Base-by-base conservation (phyloP, 2,329 filamentous ascomycete genomes). In the Phialocephala sp. region DNA sequence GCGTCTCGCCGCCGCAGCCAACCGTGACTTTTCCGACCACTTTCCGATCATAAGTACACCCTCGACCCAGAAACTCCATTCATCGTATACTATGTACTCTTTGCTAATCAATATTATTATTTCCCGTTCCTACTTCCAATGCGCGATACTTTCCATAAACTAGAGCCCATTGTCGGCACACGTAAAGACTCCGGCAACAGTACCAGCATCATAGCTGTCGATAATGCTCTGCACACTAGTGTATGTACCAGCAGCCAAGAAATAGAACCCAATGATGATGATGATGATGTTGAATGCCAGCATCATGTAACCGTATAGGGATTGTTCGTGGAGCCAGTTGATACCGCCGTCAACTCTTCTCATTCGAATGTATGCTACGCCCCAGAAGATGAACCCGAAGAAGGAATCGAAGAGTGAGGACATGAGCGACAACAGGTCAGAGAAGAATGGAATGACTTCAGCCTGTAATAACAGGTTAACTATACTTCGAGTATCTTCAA, bases 361-460 rank as follows among this genome's bases (percentile, higher is more conserved):
- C 90, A 94, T 92, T 63, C 90, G 86, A 74, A 93, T 85, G 75
- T 92, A 94, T 0, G 91, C 91, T 1, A 92, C 85, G 14, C 90
- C 91, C 47, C 47, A 32, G 15, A 52, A 52, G 20, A 32, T 27
- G 24, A 52, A 27, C 4, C 47, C 94, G 73, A 94, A 94, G 84
- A 93, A 94, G 62, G 91, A 94, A 79, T 97, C 93, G 75, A 97
- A 97, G 1, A 97, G 85, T 4, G 92, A 92, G n/a, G 89, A 91
- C 89, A 93, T 91, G 67, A 93, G 82, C 4, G 88, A 89, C n/a
- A 88, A 78, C 1, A 89, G 1, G 41, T 73, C 93, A 9, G 89
- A 90, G 81, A 97, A 97, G 84, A 97, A 97, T 0, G 93, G 93
- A 74, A 97, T 97, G 55, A 97, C 89, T 77, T 97, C 91, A 1